Evolutionary conservation across 805 yeast genomes (phyloP).

Genomic region (Candida boidinii): DNA sequence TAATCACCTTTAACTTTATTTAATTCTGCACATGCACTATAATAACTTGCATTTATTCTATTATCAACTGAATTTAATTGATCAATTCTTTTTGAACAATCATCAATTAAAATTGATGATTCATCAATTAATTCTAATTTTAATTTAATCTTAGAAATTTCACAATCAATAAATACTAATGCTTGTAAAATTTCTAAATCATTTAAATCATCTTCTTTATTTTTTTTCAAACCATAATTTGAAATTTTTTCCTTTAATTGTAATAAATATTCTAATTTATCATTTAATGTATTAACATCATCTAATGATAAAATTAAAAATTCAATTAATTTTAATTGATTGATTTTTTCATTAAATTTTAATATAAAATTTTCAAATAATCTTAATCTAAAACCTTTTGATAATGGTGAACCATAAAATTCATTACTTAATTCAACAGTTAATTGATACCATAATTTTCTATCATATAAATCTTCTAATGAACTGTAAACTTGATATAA

Average conservation of each 20-base stretch:
- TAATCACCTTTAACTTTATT: conserved; percentile 71
- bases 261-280: conserved; percentile 41
- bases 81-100: conserved; percentile 50
- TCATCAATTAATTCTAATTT: conserved; percentile 41
- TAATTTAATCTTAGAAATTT: conserved; percentile 66
- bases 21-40: conserved; percentile 69
- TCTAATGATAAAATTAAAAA: conserved; percentile 51
- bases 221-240: conserved; percentile 25
- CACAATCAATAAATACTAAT: conserved; percentile 49
- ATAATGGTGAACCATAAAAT: conserved; percentile 49
- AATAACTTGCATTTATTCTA: conserved; percentile 74
- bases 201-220: conserved; percentile 23
- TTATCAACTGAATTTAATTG: conserved; percentile 44
- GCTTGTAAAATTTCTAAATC: conserved; percentile 37
- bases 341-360: conserved; percentile 61
- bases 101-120: conserved; percentile 62
- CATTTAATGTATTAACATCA: conserved; percentile 33
- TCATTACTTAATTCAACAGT: conserved; percentile 52
- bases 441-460: conserved; percentile 93
- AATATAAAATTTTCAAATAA: conserved; percentile 65
- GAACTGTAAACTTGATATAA: conserved; percentile 52
- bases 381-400: conserved; percentile 49
- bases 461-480: conserved; percentile 78
- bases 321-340: conserved; percentile 70
- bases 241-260: conserved; percentile 37